Evolutionary conservation across 768 basidiomycete species (phyloP).

Genomic region (Phlebiopsis flavidoalba): DNA sequence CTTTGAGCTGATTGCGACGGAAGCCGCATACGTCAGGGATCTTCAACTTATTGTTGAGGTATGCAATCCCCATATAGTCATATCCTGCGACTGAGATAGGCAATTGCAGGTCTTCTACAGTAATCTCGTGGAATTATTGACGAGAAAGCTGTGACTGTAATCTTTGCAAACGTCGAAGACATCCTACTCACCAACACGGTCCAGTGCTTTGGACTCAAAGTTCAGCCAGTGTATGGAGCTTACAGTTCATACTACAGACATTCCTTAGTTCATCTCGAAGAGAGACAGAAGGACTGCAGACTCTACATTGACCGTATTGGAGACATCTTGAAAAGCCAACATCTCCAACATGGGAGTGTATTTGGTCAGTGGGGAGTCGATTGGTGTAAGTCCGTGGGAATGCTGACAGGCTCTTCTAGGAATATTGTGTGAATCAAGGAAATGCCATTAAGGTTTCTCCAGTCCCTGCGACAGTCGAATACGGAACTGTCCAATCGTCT

Average conservation of each 20-base stretch:
- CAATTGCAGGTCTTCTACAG: slow-evolving; percentile 76
- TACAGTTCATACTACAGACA: slow-evolving; percentile 35
- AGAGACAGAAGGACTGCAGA: slow-evolving; percentile 87
- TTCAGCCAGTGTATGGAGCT: neutral
- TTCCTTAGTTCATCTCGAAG: slow-evolving; percentile 88
- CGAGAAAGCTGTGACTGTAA: slow-evolving; percentile 68
- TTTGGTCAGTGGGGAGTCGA: slow-evolving; percentile 42
- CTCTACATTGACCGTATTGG: slow-evolving; percentile 87
- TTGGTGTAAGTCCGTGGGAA: neutral
- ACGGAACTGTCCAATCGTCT: slow-evolving; percentile 60
- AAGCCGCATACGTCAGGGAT: slow-evolving; percentile 85
- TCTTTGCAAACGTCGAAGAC: slow-evolving; percentile 94
- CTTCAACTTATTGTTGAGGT: slow-evolving; percentile 91
- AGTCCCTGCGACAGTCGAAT: slow-evolving; percentile 65
- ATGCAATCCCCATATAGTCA: slow-evolving; percentile 10
- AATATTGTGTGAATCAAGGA: slow-evolving; percentile 88
- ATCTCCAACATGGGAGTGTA: slow-evolving; percentile 79
- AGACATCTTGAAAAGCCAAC: slow-evolving; percentile 72
- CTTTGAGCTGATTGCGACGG: slow-evolving; percentile 92
- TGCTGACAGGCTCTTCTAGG: slow-evolving; percentile 33
- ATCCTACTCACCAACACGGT: slow-evolving; percentile 86
- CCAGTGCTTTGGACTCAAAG: slow-evolving; percentile 17
- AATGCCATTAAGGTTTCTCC: slow-evolving; percentile 72
- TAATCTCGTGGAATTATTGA: slow-evolving; percentile 65
- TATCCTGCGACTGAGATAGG: neutral